Base-by-base conservation (phyloP, 768 basidiomycete species). In the Boletus rubescentipes region DNA sequence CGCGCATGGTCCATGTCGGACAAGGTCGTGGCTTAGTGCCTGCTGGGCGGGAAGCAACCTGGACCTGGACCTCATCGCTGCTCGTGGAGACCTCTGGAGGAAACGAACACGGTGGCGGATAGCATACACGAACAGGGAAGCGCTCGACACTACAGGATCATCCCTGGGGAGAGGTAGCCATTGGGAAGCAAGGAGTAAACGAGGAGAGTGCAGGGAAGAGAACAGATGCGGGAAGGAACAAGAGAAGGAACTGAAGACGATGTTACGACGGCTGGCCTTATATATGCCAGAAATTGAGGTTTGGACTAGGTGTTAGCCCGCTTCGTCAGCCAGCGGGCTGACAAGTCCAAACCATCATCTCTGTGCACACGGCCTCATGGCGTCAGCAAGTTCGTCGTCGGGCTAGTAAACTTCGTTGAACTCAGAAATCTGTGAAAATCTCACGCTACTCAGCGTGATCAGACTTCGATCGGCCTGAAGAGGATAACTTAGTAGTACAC, bases 181-280 rank as follows among this genome's bases (percentile, higher is more conserved):
- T 60, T 5, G 37, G 30, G 50, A 29, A 45, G 46, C 41, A 29
- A 53, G 45, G 53, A 37, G 15, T 1, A 38, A 29, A 34, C 43
- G 26, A 37, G 18, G 10, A 26, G 15, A 46, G 37, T 36, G 15
- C 26, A 35, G 39, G 35, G 4, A 36, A 15, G 32, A 47, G 37
- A 21, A 31, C 10, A 51, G 44, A 49, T 20, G 23, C 10, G 6
- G 34, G 49, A 43, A 42, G 30, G 15, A 37, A 36, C 9, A 18
- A 31, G 39, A 45, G 49, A 46, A 32, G 41, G 48, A 54, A 47
- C 41, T 42, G 51, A 46, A 18, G 49, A 29, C 10, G 4, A 36
- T 8, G 11, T 9, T 34, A 12, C 15, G 11, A 15, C 9, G 32
- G 8, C 36, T 35, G 15, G 38, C 46, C 48, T 63, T 60, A 49